These are phyloP conservation scores for Fonsecaea monophora DNA, from an alignment of 2,329 filamentous ascomycete species.

Conservation along the genomic window DNA sequence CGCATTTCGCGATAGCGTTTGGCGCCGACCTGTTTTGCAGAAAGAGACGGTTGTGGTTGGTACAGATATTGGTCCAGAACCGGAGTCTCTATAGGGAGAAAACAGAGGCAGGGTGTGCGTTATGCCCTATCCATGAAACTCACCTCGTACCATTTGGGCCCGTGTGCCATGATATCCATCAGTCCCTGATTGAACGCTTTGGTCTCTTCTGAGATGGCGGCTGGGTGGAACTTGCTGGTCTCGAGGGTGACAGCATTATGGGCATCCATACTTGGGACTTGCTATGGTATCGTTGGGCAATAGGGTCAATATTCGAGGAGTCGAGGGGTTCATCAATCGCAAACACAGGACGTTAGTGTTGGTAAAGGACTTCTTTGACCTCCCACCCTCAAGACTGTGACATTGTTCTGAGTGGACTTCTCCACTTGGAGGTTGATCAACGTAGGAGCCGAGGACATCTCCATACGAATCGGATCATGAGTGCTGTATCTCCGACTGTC, in stretches of 20 bases:
- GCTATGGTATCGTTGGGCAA: neutral
- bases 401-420: conserved; percentile 14
- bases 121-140: conserved; percentile 16
- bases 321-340: neutral
- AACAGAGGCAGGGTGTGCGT: neutral
- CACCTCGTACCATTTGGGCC: conserved; percentile 61
- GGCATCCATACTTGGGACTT: conserved; percentile 16
- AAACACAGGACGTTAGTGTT: neutral
- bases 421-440: conserved; percentile 14
- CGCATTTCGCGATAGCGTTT: conserved; percentile 62
- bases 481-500: neutral
- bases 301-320: neutral
- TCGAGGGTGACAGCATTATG: conserved; percentile 32
- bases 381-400: neutral
- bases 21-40: conserved; percentile 55
- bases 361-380: neutral
- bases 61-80: neutral
- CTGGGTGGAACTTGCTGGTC: conserved; percentile 31
- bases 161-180: conserved; percentile 47
- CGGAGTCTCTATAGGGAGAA: neutral
- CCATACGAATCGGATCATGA: neutral
- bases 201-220: conserved; percentile 36
- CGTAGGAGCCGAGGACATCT: conserved; percentile 13
- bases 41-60: conserved; percentile 7
- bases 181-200: conserved; percentile 38